A percentile compares a stretch with the other conserved stretches of the same genome.
Conservation (phyloP, 139 green algal species). For the Closterium sp. region DNA sequence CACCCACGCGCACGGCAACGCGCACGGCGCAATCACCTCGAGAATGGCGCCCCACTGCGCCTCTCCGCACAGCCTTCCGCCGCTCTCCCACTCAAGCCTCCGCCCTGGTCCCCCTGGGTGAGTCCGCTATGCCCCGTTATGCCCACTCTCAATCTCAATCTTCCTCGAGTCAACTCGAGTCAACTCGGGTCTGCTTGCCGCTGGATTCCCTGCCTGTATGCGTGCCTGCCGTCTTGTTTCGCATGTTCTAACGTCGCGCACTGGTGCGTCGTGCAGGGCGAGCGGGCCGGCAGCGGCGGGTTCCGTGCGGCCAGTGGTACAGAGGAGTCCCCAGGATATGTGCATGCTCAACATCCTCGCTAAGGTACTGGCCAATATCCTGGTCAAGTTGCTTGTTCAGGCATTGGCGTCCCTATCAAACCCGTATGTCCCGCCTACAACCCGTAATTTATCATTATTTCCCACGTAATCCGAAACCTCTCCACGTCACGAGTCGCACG, state of each 20-base stretch:
- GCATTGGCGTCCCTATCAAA: too few relatives aligned
- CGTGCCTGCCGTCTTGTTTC: not conserved
- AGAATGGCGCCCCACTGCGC: not conserved
- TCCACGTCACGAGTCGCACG: too few relatives aligned
- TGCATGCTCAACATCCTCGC: slow-evolving; percentile 43
- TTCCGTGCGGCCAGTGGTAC: not conserved
- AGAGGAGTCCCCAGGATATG: slow-evolving; percentile 20
- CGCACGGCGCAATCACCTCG: not conserved
- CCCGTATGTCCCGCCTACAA: too few relatives aligned
- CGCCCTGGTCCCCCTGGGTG: not conserved
- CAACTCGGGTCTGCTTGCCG: too few relatives aligned
- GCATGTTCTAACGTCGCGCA: not conserved
- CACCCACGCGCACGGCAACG: not conserved
- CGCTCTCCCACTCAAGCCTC: not conserved
- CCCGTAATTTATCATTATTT: too few relatives aligned
- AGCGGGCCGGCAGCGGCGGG: not conserved
- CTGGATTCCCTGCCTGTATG: too few relatives aligned
- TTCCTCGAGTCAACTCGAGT: too few relatives aligned
- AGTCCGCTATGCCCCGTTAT: not conserved
- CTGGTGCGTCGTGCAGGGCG: not conserved
- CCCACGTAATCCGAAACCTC: too few relatives aligned
- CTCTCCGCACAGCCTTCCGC: not conserved
- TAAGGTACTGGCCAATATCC: too few relatives aligned
- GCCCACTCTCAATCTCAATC: too few relatives aligned
- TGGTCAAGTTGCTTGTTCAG: too few relatives aligned